Evolutionary conservation across 2,329 filamentous ascomycete species (phyloP), one percentile per base, ranked within the genome.

Genomic region (Pezicula neosporulosa): DNA sequence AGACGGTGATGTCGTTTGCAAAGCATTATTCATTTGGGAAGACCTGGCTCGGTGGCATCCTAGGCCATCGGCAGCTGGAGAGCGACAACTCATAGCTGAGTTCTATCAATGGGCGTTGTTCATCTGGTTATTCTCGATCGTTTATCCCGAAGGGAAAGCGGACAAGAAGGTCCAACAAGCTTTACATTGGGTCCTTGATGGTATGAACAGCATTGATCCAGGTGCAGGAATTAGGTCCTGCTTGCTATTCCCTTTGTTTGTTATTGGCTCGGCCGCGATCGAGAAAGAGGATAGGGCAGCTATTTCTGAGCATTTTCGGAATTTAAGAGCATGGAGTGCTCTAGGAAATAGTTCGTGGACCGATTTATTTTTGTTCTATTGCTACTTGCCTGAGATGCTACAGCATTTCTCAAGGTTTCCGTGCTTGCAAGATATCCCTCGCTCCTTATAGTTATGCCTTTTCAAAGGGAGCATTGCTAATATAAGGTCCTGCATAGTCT

Each of bases 241-340:
- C 28, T 47, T 62, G 27, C 45, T 62, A 3, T 62, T 62, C 33
- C 60, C 60, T 3, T 42, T 60, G 4, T 62, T 62, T 35, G 43
- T 62, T n/a, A 49, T 56, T 9, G 60, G 56, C 1, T 44, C 51
- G 4, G 53, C 55, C 7, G 53, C 54, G 5, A 52, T 56, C 8
- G 41, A 35, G 10, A 6, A 36, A 10, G 37, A 54, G 18, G 59
- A 61, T 35, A 41, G 55, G n/a, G 28, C 30, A 2, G 15, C 28
- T 6, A 47, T 59, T 3, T 33, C 13, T 10, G 36, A 13, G 6
- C 53, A 56, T 18, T 62, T 62, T 43, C 42, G 47, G 27, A 51
- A 42, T 21, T 36, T 62, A 15, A 54, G 47, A 24, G 35, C 24
- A 27, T 59, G 56, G 56, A 60, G 58, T 37, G 48, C 47, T 3